Conservation (phyloP, 352 stramenopile genomes). For the Globisporangium viniferum region DNA sequence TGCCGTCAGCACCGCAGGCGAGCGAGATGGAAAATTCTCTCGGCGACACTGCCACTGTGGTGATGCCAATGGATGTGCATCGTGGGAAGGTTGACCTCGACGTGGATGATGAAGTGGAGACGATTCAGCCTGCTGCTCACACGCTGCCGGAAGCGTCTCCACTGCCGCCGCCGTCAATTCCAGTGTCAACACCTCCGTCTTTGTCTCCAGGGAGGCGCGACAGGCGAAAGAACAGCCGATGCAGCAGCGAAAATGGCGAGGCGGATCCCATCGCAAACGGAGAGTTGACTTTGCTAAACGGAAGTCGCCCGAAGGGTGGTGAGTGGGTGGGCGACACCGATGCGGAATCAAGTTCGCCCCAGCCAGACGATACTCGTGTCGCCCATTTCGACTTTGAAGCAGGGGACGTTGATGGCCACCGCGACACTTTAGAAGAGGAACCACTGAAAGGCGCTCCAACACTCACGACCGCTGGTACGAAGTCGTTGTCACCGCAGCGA, state of each 20-base stretch:
- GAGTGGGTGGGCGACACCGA: conserved; percentile 5
- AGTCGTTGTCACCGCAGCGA: background rate
- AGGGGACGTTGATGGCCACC: background rate
- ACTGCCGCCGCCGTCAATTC: background rate
- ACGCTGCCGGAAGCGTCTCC: conserved; percentile 9
- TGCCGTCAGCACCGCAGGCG: background rate
- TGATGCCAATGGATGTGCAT: background rate
- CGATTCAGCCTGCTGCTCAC: background rate
- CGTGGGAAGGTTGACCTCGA: background rate
- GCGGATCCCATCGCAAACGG: background rate
- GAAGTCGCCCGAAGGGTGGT: background rate
- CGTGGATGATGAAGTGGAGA: background rate
- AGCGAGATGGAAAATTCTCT: background rate
- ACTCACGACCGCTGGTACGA: background rate
- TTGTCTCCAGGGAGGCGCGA: background rate
- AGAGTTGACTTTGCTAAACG: background rate
- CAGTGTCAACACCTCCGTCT: background rate
- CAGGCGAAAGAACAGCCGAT: background rate
- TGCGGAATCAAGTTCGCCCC: background rate
- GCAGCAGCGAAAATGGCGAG: background rate
- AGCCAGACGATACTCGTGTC: conserved; percentile 1
- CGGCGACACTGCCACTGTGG: background rate
- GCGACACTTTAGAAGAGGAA: background rate
- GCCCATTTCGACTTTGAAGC: conserved; percentile 1
- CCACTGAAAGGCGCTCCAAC: background rate